A percentile compares a stretch with the other conserved stretches of the same genome.
Conservation (phyloP, 768 basidiomycete species). For the Boletellus sp. region DNA sequence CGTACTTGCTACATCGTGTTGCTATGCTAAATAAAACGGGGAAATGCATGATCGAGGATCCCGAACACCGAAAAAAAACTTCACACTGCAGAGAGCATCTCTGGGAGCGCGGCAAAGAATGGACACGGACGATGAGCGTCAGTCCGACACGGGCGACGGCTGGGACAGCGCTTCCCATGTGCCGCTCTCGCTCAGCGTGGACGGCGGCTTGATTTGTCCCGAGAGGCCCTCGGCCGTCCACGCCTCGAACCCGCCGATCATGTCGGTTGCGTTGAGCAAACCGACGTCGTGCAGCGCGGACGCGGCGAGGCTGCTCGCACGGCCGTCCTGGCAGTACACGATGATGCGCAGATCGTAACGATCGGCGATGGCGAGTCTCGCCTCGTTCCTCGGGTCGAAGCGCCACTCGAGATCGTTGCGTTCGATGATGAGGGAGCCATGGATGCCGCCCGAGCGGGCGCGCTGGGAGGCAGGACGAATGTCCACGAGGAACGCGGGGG, state of each 20-base stretch:
- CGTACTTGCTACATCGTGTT: too few species aligned
- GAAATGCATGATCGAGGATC: too few species aligned
- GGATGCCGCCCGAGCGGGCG: slow-evolving; percentile 52
- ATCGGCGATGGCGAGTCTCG: slow-evolving; percentile 62
- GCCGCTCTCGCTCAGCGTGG: slow-evolving; percentile 26
- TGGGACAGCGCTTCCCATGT: slow-evolving; percentile 31
- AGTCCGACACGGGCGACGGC: slow-evolving; percentile 24
- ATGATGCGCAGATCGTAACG: slow-evolving; percentile 74
- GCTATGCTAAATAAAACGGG: too few species aligned
- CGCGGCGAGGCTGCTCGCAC: slow-evolving; percentile 70
- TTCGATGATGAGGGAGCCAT: slow-evolving; percentile 69
- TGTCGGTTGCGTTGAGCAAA: slow-evolving; percentile 70
- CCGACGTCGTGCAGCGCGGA: slow-evolving; percentile 66
- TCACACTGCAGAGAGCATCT: background rate
- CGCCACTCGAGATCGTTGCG: slow-evolving; percentile 78
- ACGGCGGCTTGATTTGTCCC: slow-evolving; percentile 38
- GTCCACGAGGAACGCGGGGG: slow-evolving; percentile 73
- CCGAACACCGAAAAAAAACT: too few species aligned
- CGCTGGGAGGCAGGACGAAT: slow-evolving; percentile 67
- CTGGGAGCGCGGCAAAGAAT: background rate
- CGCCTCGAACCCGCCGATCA: slow-evolving; percentile 68
- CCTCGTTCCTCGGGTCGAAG: slow-evolving; percentile 65
- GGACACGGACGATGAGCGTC: slow-evolving; percentile 8
- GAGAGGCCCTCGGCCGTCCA: slow-evolving; percentile 71
- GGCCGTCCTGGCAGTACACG: slow-evolving; percentile 72